Evolutionary conservation across 1,284 basidiomycete genomes (phyloP), one percentile per base, ranked within the genome.

Genomic region (Irpex sp.): DNA sequence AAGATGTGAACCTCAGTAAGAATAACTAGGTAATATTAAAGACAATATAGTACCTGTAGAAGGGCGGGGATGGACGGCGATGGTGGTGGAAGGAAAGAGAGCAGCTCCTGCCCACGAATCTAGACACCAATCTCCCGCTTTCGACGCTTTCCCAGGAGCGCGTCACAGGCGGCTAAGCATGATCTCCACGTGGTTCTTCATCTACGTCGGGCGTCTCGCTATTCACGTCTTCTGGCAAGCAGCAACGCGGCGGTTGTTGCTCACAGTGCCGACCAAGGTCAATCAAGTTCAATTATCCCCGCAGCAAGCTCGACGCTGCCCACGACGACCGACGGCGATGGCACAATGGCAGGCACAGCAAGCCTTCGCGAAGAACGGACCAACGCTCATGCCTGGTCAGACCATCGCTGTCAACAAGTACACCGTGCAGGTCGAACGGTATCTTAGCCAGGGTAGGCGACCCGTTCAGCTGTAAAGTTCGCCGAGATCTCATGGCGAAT

Each of bases 351-450:
- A 75, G 72, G 73, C 71, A 39, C 70, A 70, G 61, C 77, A 76
- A 67, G 66, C 66, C n/a, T 70, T 68, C 61, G 67, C 68, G 49
- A 55, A 65, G 53, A 71, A 82, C 75, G 87, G 87, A 74, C 89
- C 88, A 39, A 89, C 90, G 1, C 79, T 92, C 19, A 75, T 84
- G 55, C 83, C 89, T 35, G 97, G 97, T 3, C 95, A 97, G 73
- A 85, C 89, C 60, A 94, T 99, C 68, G 81, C 88, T 19, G 93
- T 99, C 57, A 97, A 97, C 74, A 92, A 93, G 70, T 89, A 93
- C 76, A 87, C 83, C 37, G 95, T 99, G 62, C 89, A 92, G 68
- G 92, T 92, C 59, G 89, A 94, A 69, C 80, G 90, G 70, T 99
- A 97, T 81, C 86, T 99, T 58, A 93, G 90, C 59, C 96, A 98